These are phyloP conservation scores for Apophysomyces ossiformis DNA, from an alignment of 371 early-diverging fungal genomes.

Conservation along the genomic window DNA sequence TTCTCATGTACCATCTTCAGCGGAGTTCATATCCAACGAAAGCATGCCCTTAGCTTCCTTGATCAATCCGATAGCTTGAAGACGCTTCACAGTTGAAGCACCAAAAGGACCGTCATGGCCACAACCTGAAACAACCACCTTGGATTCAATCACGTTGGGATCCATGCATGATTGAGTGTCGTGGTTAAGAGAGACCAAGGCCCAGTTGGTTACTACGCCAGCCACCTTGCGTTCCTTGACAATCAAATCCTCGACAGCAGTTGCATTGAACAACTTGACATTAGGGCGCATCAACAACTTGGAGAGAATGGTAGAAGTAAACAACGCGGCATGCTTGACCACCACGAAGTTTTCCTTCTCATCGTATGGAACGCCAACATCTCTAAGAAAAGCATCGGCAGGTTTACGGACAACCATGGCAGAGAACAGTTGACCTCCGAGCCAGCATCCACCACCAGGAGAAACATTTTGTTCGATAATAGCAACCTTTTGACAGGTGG, in stretches of 20 bases:
- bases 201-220: constrained; percentile 81
- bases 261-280: constrained; percentile 82
- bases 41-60: constrained; percentile 69
- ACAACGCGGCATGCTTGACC: constrained; percentile 75
- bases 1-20: constrained; percentile 58
- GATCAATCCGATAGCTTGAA: constrained; percentile 66
- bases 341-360: constrained; percentile 79
- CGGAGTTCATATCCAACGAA: constrained; percentile 74
- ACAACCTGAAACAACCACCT: constrained; percentile 72
- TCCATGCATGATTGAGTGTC: constrained; percentile 84
- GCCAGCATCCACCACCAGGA: constrained; percentile 79
- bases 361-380: constrained; percentile 72
- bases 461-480: constrained; percentile 71
- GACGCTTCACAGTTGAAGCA: constrained; percentile 73
- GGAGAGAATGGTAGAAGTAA: constrained; percentile 77
- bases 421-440: constrained; percentile 78
- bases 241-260: constrained; percentile 75
- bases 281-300: constrained; percentile 69
- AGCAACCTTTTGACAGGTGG: constrained; percentile 54
- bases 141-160: constrained; percentile 73
- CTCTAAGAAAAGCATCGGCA: constrained; percentile 66
- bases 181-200: constrained; percentile 68
- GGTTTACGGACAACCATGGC: constrained; percentile 77
- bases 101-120: constrained; percentile 82
- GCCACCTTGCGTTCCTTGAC: constrained; percentile 61